Evolutionary conservation across 1,139 yeast species (phyloP), one percentile per base, ranked within the genome.

Genomic region (Blastobotrys raffinosifermentans): DNA sequence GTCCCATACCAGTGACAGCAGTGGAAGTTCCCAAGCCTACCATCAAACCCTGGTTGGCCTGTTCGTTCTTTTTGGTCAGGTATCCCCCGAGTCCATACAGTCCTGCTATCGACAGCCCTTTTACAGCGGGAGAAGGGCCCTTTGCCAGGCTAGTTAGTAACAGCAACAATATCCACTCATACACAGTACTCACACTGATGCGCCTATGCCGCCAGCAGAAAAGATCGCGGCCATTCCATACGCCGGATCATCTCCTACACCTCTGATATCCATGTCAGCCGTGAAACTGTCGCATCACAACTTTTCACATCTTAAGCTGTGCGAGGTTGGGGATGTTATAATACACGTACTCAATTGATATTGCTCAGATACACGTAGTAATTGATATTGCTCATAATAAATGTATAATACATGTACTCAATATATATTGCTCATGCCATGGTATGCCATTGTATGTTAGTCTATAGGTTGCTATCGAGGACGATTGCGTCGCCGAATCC

Each of bases 1-100:
- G 50, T 7, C 93, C 89, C 16, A 91, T 87, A 29, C 72, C 72
- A 7, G 44, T 21, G 7, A 25, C 27, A 10, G 11, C 10, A 6
- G 11, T 6, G 27, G 14, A 8, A 23, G 20, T 9, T 30, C 19
- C 32, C 3, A 30, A 8, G 10, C 32, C 32, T 4, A 21, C 26
- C 26, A 15, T 25, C 5, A 25, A 6, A 6, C 27, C 27, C 13
- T 6, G 7, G 11, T 13, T 25, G 13, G 7, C 7, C 13, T 25
- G 6, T 6, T 6, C 7, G 7, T 6, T 10, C 7, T 8, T 25
- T n/a, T 14, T 6, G 11, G 27, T 8, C 7, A 25, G 27, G 15
- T 25, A 25, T n/a, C 27, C 27, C 14, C 27, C 11, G 6, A 10
- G 13, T 10, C 27, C 27, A 25, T 6, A 25, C 15, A 6, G 10